These are phyloP conservation scores for Rhinocladiella similis DNA, from an alignment of 2,329 filamentous ascomycete species.

Conservation along the genomic window DNA sequence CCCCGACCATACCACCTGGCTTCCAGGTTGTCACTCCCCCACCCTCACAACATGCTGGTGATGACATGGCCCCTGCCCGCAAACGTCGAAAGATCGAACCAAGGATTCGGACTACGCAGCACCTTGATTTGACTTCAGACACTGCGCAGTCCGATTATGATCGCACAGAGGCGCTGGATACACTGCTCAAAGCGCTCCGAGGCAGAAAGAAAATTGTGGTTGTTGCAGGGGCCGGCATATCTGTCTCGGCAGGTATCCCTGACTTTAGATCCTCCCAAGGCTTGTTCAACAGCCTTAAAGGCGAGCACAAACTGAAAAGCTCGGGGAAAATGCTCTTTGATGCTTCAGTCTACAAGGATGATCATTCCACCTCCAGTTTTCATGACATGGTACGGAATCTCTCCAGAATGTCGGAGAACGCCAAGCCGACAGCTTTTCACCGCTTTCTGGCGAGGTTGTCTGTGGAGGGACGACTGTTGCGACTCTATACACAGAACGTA, in stretches of 20 bases:
- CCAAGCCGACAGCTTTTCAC: slow-evolving; percentile 85
- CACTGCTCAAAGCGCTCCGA: slow-evolving; percentile 71
- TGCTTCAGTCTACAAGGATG: slow-evolving; percentile 94
- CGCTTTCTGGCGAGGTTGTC: slow-evolving; percentile 89
- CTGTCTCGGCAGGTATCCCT: slow-evolving; percentile 92
- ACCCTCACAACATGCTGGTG: slow-evolving; percentile 50
- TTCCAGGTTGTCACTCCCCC: slow-evolving; percentile 44
- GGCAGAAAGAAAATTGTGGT: slow-evolving; percentile 97
- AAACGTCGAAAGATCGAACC: slow-evolving; percentile 67
- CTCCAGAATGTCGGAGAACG: slow-evolving; percentile 72
- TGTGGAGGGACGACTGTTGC: slow-evolving; percentile 79
- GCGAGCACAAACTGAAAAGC: slow-evolving; percentile 84
- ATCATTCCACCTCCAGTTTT: slow-evolving; percentile 83
- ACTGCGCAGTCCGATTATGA: slow-evolving; percentile 39
- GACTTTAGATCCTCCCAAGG: slow-evolving; percentile 93
- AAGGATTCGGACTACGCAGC: slow-evolving; percentile 75
- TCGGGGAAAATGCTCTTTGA: slow-evolving; percentile 97
- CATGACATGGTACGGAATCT: slow-evolving; percentile 94
- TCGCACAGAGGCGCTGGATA: slow-evolving; percentile 65
- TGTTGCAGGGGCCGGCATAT: slow-evolving; percentile 94
- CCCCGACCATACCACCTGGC: slow-evolving; percentile 38
- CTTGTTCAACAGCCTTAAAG: slow-evolving; percentile 81
- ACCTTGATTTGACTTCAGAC: slow-evolving; percentile 65
- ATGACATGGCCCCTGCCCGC: slow-evolving; percentile 71
- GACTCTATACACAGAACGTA: slow-evolving; percentile 95